phyloP scores from a whole-genome alignment of 1,139 yeast genomes.

The Protomyces inouyei region DNA sequence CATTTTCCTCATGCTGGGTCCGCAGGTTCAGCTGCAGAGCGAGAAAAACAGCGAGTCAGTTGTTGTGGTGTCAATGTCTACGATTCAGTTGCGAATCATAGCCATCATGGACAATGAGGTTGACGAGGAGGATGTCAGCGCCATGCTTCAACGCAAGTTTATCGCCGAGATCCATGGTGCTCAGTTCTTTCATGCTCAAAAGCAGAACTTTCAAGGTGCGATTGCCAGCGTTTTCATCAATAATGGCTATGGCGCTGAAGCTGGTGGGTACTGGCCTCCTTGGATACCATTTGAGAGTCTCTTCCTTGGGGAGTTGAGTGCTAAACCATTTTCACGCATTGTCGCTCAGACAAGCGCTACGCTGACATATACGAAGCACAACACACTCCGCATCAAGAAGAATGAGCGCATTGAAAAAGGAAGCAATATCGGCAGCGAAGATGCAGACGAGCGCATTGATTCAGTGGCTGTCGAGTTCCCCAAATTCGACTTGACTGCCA shows the following conservation, averaged over 20 bases:
- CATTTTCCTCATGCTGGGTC: constrained; percentile 67
- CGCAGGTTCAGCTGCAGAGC: constrained; percentile 78
- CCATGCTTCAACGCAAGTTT: constrained; percentile 61
- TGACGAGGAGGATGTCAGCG: constrained; percentile 48
- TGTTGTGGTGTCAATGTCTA: constrained; percentile 65
- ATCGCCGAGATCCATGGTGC: constrained; percentile 67
- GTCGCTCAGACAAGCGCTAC: constrained; percentile 62
- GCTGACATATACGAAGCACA: constrained; percentile 61
- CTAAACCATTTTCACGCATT: constrained; percentile 54
- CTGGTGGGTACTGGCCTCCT: constrained; percentile 35
- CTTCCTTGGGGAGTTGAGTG: constrained; percentile 51
- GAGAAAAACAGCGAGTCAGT: constrained; percentile 60
- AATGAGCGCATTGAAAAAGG: constrained; percentile 30
- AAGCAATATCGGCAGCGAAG: constrained; percentile 15
- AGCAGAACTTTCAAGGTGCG: constrained; percentile 46
- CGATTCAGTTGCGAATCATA: constrained; percentile 63
- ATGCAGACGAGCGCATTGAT: constrained; percentile 40
- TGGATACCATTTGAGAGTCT: constrained; percentile 55
- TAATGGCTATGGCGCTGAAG: constrained; percentile 43
- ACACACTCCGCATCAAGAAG: constrained; percentile 51
- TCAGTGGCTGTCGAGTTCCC: constrained; percentile 60
- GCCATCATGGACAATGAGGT: constrained; percentile 49
- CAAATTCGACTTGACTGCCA: constrained; percentile 62
- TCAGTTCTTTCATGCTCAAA: constrained; percentile 61
- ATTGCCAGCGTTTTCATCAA: constrained; percentile 45